Base-by-base conservation (phyloP, 2,329 filamentous ascomycete species). In the Penicillium verrucosum region DNA sequence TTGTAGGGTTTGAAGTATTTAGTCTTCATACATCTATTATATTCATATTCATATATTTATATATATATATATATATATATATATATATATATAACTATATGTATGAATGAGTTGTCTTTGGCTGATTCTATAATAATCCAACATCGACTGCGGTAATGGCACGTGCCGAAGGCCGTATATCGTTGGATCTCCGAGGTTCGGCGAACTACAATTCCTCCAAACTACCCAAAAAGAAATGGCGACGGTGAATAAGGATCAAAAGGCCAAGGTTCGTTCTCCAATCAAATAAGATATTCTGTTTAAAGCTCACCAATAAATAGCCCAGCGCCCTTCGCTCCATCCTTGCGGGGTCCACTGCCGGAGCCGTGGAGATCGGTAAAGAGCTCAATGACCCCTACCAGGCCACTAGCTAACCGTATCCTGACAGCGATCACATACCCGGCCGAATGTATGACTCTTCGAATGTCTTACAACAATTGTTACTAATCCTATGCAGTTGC, bases 331-430 rank as follows among this genome's bases (percentile, higher is more conserved):
- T 96, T 72, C 89, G 94, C 65, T 96, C 92, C 58, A 90, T 97
- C 67, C 81, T 97, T 67, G 94, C 94, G 54, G 94, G 94, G 61
- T 90, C 91, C 55, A 89, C 89, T n/a, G 94, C 93, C 53, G 94
- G 94, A 69, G 94, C 92, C 53, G 84, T 97, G 64, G 93, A 99
- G 78, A 97, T 97, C 74, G 86, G 89, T 92, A 80, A 78, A 77
- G 66, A 45, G 30, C 46, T 57, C 50, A 36, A 43, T 50, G 23
- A 34, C 23, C 29, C 36, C 29, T 23, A 43, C 41, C 42, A 56
- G 14, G 6, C n/a, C 47, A 55, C 66, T 71, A 69, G 74, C 53
- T 42, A n/a, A 37, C n/a, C 27, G 46, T 47, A 21, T 27, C 21
- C 48, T 51, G 29, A 16, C 48, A 87, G 85, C 92, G 60, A 95